Percentiles rank a stretch among this genome's conserved stretches.
Conservation (phyloP, 352 stramenopile species). For the Pythium coloratum region DNA sequence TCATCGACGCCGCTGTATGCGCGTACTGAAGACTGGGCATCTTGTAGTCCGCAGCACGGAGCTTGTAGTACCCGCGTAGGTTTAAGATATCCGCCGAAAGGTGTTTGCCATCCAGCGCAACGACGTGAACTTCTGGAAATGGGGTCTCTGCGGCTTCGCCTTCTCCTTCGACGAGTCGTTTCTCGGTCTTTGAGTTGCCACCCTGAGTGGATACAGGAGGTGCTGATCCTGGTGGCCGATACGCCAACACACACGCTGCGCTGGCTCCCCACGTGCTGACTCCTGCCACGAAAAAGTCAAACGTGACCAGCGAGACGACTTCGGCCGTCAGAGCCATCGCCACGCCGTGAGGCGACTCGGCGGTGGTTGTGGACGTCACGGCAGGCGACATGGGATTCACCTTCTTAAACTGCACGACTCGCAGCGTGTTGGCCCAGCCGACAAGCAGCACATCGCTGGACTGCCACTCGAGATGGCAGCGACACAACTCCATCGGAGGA, state of each 20-base stretch:
- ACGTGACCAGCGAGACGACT: constrained; percentile 70
- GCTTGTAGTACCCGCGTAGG: constrained; percentile 68
- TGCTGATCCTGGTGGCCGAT: constrained; percentile 58
- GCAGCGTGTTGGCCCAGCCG: constrained; percentile 73
- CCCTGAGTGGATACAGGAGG: constrained; percentile 19
- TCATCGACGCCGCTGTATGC: constrained; percentile 21
- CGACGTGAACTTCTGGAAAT: constrained; percentile 85
- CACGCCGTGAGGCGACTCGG: constrained; percentile 23
- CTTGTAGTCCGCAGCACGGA: constrained; percentile 80
- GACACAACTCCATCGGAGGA: constrained; percentile 81
- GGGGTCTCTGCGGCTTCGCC: constrained; percentile 69
- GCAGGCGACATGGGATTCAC: constrained; percentile 40
- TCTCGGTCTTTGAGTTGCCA: constrained; percentile 29
- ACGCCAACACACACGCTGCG: constrained; percentile 69
- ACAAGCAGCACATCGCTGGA: constrained; percentile 56
- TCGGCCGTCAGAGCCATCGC: constrained; percentile 51
- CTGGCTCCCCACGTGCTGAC: constrained; percentile 64
- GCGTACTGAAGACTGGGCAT: constrained; percentile 74
- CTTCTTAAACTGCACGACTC: constrained; percentile 78
- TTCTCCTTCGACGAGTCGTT: constrained; percentile 64
- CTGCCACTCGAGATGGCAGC: constrained; percentile 81
- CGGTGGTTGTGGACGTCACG: constrained; percentile 12
- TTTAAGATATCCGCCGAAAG: constrained; percentile 85
- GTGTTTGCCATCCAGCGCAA: constrained; percentile 83
- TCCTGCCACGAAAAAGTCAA: constrained; percentile 83